A percentile compares a stretch with the other conserved stretches of the same genome.
Conservation (phyloP, 2,329 filamentous ascomycete genomes). For the Venturia carpophila region DNA sequence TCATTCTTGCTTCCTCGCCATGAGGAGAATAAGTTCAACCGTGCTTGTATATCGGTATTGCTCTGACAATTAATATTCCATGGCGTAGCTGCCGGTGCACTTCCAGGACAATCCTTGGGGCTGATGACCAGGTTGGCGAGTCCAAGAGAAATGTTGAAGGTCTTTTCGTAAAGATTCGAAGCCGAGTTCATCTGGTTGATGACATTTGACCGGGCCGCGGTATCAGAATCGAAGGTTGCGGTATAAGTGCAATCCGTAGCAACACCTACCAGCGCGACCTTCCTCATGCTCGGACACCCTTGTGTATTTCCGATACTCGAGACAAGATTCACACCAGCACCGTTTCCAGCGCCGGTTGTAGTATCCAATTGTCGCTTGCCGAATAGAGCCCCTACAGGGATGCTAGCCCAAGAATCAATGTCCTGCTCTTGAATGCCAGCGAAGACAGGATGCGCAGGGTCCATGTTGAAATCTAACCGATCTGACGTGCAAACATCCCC, state of each 20-base stretch:
- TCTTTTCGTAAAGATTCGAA: constrained; percentile 77
- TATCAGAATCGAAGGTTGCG: constrained; percentile 56
- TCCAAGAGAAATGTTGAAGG: constrained; percentile 91
- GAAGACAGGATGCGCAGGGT: constrained; percentile 61
- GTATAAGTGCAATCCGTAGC: constrained; percentile 92
- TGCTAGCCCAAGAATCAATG: constrained; percentile 49
- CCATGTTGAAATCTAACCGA: constrained; percentile 68
- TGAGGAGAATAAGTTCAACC: constrained; percentile 77
- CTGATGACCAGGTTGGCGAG: constrained; percentile 78
- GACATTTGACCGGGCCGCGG: constrained; percentile 63
- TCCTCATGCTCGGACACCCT: constrained; percentile 86
- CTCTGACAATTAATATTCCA: constrained; percentile 77
- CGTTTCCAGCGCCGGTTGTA: constrained; percentile 61
- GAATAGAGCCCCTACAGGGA: constrained; percentile 59
- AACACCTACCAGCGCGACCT: constrained; percentile 83
- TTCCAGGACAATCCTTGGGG: constrained; percentile 64
- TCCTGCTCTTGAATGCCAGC: constrained; percentile 46
- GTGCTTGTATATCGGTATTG: constrained; percentile 57
- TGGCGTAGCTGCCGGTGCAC: constrained; percentile 56
- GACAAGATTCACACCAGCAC: constrained; percentile 69
- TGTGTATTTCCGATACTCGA: constrained; percentile 68
- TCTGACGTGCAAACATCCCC: constrained; percentile 61
- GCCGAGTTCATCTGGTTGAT: constrained; percentile 79
- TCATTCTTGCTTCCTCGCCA: constrained; percentile 78
- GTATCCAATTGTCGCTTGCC: constrained; percentile 61